Base-by-base conservation (phyloP, 2,329 filamentous ascomycete genomes). In the Epichloe glyceriae region DNA sequence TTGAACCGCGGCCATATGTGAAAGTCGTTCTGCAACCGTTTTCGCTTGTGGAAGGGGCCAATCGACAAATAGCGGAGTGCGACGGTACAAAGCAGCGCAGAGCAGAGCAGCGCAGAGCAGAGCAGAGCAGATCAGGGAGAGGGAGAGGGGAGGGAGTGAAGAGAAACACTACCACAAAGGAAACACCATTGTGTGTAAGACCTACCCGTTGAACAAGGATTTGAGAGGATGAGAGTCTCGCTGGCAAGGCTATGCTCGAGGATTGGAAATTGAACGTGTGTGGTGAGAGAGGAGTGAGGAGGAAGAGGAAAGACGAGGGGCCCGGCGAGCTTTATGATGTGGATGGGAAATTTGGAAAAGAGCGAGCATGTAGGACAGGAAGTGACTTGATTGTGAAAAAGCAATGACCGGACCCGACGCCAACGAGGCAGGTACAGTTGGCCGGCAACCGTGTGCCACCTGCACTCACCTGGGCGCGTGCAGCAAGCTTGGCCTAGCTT, bases 401-500 rank as follows among this genome's bases (percentile, higher is more conserved):
- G 46, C 46, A 50, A 50, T 39, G n/a, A 53, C 47, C 46, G 43
- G 40, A 5, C 38, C 38, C n/a, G 22, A 37, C 33, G 30, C 8
- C 30, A 47, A 41, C 40, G 30, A 41, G 52, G 49, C 45, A 53
- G 49, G 52, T 38, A 46, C 48, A 48, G 49, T 33, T 38, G 52
- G 20, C 47, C 50, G 39, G 52, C 49, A 45, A 42, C 39, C 38
- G 47, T 40, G 52, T 53, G 49, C 49, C 52, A 53, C 52, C 52
- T 50, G 51, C 51, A 15, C 19, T 33, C 41, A 44, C 22, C 34
- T 35, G 7, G 26, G 26, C 26, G 26, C 26, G 8, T 30, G 30
- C 30, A 30, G 30, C 30, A 30, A 30, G 20, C 20, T 22, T 22
- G 20, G 20, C 20, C 20, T 22, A 22, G 20, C 4, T 22, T 22